These are phyloP conservation scores for Albophoma yamanashiensis DNA, from an alignment of 2,329 filamentous ascomycete species.

Conservation along the genomic window DNA sequence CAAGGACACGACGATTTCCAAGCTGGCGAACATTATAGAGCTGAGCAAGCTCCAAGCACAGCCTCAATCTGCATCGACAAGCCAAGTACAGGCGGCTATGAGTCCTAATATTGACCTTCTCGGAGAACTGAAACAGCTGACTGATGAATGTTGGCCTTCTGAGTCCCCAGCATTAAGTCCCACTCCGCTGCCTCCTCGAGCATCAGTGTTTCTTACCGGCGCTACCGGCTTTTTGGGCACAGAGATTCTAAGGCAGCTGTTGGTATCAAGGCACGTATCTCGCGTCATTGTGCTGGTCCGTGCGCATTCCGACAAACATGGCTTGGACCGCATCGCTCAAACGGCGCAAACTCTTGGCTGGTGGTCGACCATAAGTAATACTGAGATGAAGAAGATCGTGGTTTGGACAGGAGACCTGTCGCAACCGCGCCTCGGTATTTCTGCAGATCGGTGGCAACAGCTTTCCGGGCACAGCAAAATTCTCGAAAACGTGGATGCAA, in stretches of 20 bases:
- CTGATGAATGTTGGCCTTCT: not conserved
- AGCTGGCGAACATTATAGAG: not conserved
- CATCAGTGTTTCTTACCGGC: constrained; percentile 69
- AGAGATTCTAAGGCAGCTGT: constrained; percentile 63
- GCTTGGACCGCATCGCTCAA: constrained; percentile 47
- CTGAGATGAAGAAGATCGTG: constrained; percentile 1
- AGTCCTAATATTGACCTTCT: not conserved
- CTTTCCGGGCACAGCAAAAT: constrained; percentile 21
- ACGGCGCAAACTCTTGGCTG: constrained; percentile 5
- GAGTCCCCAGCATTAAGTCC: too few species aligned
- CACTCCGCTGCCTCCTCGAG: not conserved
- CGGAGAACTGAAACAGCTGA: not conserved
- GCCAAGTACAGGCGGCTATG: not conserved
- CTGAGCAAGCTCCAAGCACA: not conserved
- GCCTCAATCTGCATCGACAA: not conserved
- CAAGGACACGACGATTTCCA: not conserved
- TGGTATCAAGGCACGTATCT: constrained; percentile 34
- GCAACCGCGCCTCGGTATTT: constrained; percentile 1
- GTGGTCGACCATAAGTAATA: constrained; percentile 2
- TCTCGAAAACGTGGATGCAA: constrained; percentile 48
- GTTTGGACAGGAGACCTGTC: constrained; percentile 8
- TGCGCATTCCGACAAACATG: constrained; percentile 47
- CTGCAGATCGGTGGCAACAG: constrained; percentile 40
- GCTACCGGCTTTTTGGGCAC: constrained; percentile 67
- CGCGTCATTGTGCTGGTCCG: constrained; percentile 62